Base-by-base conservation (phyloP, 345 rosid species). In the Populus pruinosa region DNA sequence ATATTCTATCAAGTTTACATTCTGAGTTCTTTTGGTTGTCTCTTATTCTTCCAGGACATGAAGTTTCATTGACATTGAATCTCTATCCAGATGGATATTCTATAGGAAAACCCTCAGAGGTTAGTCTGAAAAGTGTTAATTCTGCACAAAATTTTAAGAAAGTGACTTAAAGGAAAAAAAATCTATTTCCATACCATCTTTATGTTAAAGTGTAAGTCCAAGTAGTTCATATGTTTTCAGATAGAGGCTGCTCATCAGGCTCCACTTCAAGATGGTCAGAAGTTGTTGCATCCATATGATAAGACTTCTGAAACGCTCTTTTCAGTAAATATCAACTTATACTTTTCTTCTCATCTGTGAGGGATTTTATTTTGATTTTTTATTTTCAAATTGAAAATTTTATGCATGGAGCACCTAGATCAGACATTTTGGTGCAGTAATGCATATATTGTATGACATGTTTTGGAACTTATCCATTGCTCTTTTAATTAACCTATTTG, bases 301-400 rank as follows among this genome's bases (percentile, higher is more conserved):
- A 91, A 89, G 83, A 85, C 95, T 76, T 95, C 99, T 50, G 97
- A 96, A 86, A 87, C 82, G 77, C 88, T 94, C 66, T 91, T 94
- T 82, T 85, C 89, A 83, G 99, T 96, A 87, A 87, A 67, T 75
- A 33, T 83, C 73, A 68, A 25, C 20, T 65, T 72, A 77, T 68
- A 10, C 8, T 43, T 78, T 63, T 74, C 67, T 61, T 75, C 35
- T 21, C 66, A 8, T 65, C 70, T 38, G 64, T 53, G 16, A 35
- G 21, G 47, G 27, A 21, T 64, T 47, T 65, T 44, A 14, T 64
- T 76, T 72, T 71, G 29, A 44, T 69, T 27, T 35, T 64, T 35
- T 63, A 35, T 49, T 44, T 43, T 33, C 43, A 41, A n/a, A 77
- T 77, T 23, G 50, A 23, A 76, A 53, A 41, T 76, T 76, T 14